These are phyloP conservation scores for Cercospora brassicicola DNA, from an alignment of 2,329 filamentous ascomycete species.

Conservation along the genomic window DNA sequence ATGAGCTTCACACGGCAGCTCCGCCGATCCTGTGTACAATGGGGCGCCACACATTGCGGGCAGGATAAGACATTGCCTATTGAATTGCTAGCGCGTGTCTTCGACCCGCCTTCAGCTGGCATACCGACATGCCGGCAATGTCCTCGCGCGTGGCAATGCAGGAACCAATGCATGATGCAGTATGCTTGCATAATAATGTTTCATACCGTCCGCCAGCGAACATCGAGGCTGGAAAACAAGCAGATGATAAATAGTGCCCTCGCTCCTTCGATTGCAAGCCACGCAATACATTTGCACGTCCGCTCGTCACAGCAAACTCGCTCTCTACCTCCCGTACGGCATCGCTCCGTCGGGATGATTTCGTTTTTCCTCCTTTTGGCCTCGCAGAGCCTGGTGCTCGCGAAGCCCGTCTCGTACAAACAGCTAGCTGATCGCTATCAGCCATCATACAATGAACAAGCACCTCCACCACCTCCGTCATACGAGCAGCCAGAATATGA, in stretches of 20 bases:
- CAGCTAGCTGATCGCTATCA: neutral
- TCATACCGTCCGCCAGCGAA: neutral
- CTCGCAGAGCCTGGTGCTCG: neutral
- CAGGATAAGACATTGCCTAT: neutral
- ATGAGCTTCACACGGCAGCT: neutral
- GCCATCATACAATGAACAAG: neutral
- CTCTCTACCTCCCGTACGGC: neutral
- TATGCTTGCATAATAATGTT: neutral
- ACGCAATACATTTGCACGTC: neutral
- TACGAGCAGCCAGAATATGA: neutral
- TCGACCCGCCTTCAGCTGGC: neutral
- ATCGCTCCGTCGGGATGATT: neutral
- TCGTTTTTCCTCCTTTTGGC: neutral
- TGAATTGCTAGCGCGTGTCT: neutral
- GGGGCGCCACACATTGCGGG: neutral
- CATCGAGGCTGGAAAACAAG: neutral
- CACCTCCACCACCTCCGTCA: neutral
- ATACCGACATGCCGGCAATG: neutral
- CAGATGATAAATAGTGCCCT: neutral
- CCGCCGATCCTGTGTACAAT: neutral
- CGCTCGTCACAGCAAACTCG: neutral
- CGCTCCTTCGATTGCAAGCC: neutral
- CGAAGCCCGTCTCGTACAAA: neutral
- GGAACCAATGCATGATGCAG: neutral
- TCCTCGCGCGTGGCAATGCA: neutral